These are phyloP conservation scores for Onygena corvina DNA, from an alignment of 2,329 filamentous ascomycete genomes.

Conservation along the genomic window DNA sequence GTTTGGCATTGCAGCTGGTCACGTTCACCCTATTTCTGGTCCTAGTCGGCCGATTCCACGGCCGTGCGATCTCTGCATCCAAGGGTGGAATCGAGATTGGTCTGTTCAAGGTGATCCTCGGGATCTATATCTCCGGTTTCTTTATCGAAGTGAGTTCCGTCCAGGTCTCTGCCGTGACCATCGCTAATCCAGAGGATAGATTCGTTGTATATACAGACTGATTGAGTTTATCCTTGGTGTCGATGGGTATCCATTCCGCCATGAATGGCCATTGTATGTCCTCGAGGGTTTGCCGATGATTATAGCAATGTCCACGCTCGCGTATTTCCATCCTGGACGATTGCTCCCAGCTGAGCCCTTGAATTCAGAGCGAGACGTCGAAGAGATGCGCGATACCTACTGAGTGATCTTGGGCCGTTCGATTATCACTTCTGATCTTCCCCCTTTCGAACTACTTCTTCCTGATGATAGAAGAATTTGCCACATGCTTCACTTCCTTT, in stretches of 20 bases:
- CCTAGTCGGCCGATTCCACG: conserved; percentile 32
- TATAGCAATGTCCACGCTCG: conserved; percentile 17
- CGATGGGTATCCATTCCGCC: conserved; percentile 39
- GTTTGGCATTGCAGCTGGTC: conserved; percentile 32
- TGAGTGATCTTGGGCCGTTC: background rate
- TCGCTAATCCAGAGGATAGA: conserved; percentile 18
- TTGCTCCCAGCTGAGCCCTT: conserved; percentile 14
- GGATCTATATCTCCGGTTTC: conserved; percentile 36
- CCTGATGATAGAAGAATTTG: background rate
- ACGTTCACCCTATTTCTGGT: conserved; percentile 34
- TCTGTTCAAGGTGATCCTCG: conserved; percentile 31
- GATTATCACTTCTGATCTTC: background rate
- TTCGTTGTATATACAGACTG: conserved; percentile 44
- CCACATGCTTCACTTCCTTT: background rate
- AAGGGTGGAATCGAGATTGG: conserved; percentile 22
- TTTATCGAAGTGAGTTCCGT: conserved; percentile 34
- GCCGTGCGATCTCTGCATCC: conserved; percentile 19
- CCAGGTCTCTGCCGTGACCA: background rate
- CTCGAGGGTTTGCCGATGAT: conserved; percentile 38
- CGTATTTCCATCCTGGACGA: conserved; percentile 14
- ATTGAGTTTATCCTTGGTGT: conserved; percentile 43
- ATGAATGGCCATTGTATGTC: conserved; percentile 44
- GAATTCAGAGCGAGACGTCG: background rate
- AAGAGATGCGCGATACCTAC: background rate
- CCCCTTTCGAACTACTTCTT: too few species aligned